A percentile compares a stretch with the other conserved stretches of the same genome.
Conservation (phyloP, 495 filamentous ascomycete genomes). For the Penicillium robsamsonii region DNA sequence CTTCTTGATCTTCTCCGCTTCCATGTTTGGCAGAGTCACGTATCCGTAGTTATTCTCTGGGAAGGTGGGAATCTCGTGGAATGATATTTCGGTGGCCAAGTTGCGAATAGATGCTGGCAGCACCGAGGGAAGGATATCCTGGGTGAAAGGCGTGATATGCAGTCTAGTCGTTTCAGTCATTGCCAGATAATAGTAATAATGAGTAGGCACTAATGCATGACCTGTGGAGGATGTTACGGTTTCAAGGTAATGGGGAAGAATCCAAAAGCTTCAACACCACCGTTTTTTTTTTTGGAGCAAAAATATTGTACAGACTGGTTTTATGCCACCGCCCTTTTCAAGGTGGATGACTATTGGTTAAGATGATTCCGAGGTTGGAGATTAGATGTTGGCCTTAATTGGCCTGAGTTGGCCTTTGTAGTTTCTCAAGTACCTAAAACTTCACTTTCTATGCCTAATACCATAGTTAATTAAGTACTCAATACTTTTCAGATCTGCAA, state of each 20-base stretch:
- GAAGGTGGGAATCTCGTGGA: slow-evolving; percentile 77
- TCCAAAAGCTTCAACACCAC: neutral
- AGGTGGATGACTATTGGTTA: neutral
- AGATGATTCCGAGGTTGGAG: neutral
- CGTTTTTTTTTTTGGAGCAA: slow-evolving; percentile 10
- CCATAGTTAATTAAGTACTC: neutral
- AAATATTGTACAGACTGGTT: slow-evolving; percentile 3
- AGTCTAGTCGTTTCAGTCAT: slow-evolving; percentile 55
- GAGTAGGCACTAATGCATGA: neutral
- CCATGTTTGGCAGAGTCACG: slow-evolving; percentile 72
- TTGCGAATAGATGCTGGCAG: slow-evolving; percentile 65
- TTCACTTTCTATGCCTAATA: neutral
- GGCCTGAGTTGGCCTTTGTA: neutral
- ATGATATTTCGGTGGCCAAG: slow-evolving; percentile 75
- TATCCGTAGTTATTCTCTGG: slow-evolving; percentile 90
- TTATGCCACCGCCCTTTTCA: slow-evolving; percentile 9
- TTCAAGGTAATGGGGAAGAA: neutral
- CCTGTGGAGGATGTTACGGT: neutral
- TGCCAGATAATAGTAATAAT: slow-evolving; percentile 16
- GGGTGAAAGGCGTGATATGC: slow-evolving; percentile 81
- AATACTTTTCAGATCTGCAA: neutral
- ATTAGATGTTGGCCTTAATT: slow-evolving; percentile 2
- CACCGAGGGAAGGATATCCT: slow-evolving; percentile 64
- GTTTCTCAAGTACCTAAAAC: neutral
- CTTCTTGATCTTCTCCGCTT: slow-evolving; percentile 85